These are phyloP conservation scores for Vanrija humicola DNA, from an alignment of 1,284 basidiomycete genomes.

Conservation along the genomic window DNA sequence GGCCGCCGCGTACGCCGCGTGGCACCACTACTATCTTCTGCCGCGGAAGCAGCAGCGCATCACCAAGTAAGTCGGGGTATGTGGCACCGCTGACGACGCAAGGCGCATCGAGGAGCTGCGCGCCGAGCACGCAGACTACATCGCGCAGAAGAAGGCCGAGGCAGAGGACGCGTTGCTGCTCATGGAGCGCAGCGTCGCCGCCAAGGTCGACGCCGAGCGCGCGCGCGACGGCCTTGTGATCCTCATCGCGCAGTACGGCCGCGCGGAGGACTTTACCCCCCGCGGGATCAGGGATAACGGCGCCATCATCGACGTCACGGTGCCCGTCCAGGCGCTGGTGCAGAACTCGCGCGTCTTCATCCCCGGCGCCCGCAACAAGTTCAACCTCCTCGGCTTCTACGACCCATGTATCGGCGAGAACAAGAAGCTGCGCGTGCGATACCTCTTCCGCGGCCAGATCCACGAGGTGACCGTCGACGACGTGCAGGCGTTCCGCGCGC, in stretches of 20 bases:
- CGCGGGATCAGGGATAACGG: conserved; percentile 52
- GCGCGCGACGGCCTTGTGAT: conserved; percentile 63
- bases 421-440: conserved; percentile 63
- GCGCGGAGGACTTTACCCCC: conserved; percentile 35
- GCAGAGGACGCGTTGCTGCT: conserved; percentile 56
- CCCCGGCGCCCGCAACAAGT: conserved; percentile 62
- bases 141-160: conserved; percentile 57
- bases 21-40: conserved; percentile 59
- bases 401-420: conserved; percentile 49
- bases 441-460: conserved; percentile 66
- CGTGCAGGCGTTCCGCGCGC: conserved; percentile 64
- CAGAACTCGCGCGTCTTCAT: conserved; percentile 73
- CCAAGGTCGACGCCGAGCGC: conserved; percentile 37
- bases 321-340: conserved; percentile 77
- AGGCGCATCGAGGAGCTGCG: conserved; percentile 55
- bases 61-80: conserved; percentile 49
- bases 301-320: conserved; percentile 64
- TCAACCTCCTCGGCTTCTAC: conserved; percentile 47
- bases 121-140: conserved; percentile 59
- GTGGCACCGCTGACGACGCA: conserved; percentile 2
- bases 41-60: conserved; percentile 55
- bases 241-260: conserved; percentile 65
- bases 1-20: conserved; percentile 53
- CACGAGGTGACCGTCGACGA: conserved; percentile 77
- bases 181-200: conserved; percentile 46